Evolutionary conservation across 495 filamentous ascomycete genomes (phyloP), one percentile per base, ranked within the genome.

Genomic region (Aspergillus campestris): DNA sequence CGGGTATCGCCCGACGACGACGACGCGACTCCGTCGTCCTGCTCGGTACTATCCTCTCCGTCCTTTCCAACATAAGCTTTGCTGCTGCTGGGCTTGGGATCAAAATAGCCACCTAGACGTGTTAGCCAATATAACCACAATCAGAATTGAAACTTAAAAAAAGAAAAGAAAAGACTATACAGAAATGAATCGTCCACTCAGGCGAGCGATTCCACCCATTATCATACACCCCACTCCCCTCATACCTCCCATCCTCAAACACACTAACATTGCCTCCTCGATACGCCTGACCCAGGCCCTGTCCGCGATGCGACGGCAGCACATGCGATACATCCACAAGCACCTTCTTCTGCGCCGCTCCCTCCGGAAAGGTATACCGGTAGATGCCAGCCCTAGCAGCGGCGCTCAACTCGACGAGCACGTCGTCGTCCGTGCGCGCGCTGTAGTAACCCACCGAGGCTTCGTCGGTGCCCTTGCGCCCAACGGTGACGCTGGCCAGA

Each of bases 241-340:
- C 72, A 55, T 86, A 87, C 42, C 72, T 75, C 13, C 78, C 74
- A 40, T 75, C 69, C 0, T 38, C 33, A 38, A 59, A 62, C 11
- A 81, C 64, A 8, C 63, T 70, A 41, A 87, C 73, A 32, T 72
- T 73, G 0, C 82, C 83, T n/a, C 78, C 76, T 13, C 79, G 65
- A 60, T 85, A 87, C n/a, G 70, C 65, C 57, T 87, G 83, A 27
- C 77, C 72, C 38, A 80, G 66, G 0, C 78, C 78, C 42, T 74
- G 58, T 3, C 78, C 78, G 7, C 81, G 61, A 38, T 70, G 81
- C 2, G 78, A 82, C 18, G 80, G 75, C 36, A 87, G 64, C 15
- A 85, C 75, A 61, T 88, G 83, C 6, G 82, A 84, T 10, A 87
- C 75, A 60, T 88, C 83, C 13, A 88, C 73, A 11, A 87, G 60